Evolutionary conservation across 148 eudicot species (phyloP).

Genomic region (Silene latifolia): DNA sequence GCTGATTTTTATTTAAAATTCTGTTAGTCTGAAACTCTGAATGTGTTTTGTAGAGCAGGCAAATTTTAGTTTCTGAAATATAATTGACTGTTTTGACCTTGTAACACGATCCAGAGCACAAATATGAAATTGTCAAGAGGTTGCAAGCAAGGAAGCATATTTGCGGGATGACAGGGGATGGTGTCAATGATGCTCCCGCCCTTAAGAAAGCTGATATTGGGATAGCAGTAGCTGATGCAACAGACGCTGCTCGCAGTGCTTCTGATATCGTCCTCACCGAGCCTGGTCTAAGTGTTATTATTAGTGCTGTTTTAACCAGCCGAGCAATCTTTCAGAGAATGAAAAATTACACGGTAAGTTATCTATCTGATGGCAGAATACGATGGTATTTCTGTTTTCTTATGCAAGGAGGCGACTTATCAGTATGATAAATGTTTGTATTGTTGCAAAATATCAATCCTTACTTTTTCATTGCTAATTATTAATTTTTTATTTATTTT

Average conservation of each 20-base stretch:
- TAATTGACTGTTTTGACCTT: slow-evolving; percentile 9
- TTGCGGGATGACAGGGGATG: slow-evolving; percentile 99
- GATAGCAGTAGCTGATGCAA: slow-evolving; percentile 99
- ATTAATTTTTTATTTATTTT: not conserved
- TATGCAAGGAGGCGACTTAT: not conserved
- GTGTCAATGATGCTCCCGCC: slow-evolving; percentile 98
- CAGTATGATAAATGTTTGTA: not conserved
- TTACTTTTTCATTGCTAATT: not conserved
- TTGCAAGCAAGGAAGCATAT: slow-evolving; percentile 98
- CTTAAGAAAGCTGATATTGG: slow-evolving; percentile 98
- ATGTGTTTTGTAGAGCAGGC: not conserved
- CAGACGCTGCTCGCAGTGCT: slow-evolving; percentile 99
- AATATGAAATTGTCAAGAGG: slow-evolving; percentile 93
- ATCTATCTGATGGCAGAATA: not conserved
- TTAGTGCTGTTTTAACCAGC: slow-evolving; percentile 97
- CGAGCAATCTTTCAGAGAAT: slow-evolving; percentile 97
- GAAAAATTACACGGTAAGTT: slow-evolving; percentile 90
- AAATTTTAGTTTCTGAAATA: not conserved
- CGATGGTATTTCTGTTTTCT: not conserved
- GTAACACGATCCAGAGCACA: slow-evolving; percentile 63
- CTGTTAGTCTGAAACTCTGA: slow-evolving; percentile 6
- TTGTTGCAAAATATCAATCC: not conserved
- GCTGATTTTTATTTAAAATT: not conserved
- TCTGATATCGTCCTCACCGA: slow-evolving; percentile 98
- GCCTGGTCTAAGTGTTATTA: slow-evolving; percentile 96